Evolutionary conservation across 1,139 yeast genomes (phyloP).

Genomic region (Hanseniaspora sp.): DNA sequence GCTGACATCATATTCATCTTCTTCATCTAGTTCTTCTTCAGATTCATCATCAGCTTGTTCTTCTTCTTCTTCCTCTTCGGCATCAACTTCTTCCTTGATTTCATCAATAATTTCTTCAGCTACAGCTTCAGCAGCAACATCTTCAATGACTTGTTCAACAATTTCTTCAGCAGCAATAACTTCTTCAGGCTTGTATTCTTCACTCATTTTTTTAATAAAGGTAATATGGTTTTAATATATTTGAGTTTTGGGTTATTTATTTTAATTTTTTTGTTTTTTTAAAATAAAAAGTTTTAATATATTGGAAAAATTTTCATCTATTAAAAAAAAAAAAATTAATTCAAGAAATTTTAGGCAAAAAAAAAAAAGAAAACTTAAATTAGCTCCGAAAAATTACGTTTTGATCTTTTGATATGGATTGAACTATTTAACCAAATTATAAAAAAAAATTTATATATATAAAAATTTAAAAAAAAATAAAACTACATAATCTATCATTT

Average conservation of each 20-base stretch:
- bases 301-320: not conserved
- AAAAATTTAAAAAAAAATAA: no score
- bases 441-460: no score
- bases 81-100: conserved; percentile 17
- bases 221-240: not conserved
- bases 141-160: conserved; percentile 22
- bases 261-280: not conserved
- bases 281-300: not conserved
- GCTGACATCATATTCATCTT: conserved; percentile 64
- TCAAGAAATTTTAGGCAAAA: no score
- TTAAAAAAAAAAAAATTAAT: no score
- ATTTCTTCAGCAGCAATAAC: not conserved
- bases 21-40: conserved; percentile 48
- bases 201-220: not conserved
- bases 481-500: no score
- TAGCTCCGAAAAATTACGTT: no score
- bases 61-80: conserved; percentile 19
- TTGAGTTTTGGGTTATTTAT: not conserved
- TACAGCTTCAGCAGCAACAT: conserved; percentile 20
- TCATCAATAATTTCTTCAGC: conserved; percentile 16
- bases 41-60: conserved; percentile 32
- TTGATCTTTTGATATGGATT: no score
- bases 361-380: no score
- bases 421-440: no score
- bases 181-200: not conserved